phyloP scores from a whole-genome alignment of 306 rosid genomes.

The Sphenostylis stenocarpa region DNA sequence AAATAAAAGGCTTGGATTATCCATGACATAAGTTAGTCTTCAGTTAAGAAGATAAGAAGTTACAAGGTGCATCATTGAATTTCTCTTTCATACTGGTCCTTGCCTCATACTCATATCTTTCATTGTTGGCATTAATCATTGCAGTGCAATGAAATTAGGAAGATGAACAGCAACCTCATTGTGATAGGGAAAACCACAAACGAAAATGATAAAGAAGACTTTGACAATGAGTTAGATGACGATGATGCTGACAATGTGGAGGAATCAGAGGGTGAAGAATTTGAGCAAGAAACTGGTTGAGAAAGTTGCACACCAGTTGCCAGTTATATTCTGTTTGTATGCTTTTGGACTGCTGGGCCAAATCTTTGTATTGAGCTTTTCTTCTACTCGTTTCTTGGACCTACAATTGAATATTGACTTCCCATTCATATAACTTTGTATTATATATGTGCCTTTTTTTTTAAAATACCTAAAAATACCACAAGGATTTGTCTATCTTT shows the following conservation, averaged over 20 bases:
- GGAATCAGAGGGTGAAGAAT: constrained; percentile 90
- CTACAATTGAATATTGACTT: background rate
- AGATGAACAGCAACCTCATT: constrained; percentile 60
- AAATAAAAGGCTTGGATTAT: background rate
- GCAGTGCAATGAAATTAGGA: constrained; percentile 86
- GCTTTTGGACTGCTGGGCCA: background rate
- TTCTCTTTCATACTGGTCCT: background rate
- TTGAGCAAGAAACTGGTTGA: constrained; percentile 94
- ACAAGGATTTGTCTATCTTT: background rate
- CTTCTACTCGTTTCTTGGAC: background rate
- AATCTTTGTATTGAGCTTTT: constrained; percentile 10
- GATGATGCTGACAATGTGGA: constrained; percentile 80
- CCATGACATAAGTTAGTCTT: background rate
- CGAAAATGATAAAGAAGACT: constrained; percentile 81
- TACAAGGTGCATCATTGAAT: constrained; percentile 14
- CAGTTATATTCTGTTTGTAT: background rate
- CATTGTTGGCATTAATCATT: constrained; percentile 17
- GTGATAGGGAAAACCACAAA: constrained; percentile 68
- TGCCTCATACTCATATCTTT: background rate
- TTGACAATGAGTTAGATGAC: constrained; percentile 62
- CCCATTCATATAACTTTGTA: background rate
- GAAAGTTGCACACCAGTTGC: constrained; percentile 20
- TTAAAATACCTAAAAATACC: too few species aligned
- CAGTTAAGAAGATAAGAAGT: background rate
- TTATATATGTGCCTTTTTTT: background rate